A percentile compares a stretch with the other conserved stretches of the same genome.
Conservation (phyloP, 257 asterid species). For the Avicennia marina region DNA sequence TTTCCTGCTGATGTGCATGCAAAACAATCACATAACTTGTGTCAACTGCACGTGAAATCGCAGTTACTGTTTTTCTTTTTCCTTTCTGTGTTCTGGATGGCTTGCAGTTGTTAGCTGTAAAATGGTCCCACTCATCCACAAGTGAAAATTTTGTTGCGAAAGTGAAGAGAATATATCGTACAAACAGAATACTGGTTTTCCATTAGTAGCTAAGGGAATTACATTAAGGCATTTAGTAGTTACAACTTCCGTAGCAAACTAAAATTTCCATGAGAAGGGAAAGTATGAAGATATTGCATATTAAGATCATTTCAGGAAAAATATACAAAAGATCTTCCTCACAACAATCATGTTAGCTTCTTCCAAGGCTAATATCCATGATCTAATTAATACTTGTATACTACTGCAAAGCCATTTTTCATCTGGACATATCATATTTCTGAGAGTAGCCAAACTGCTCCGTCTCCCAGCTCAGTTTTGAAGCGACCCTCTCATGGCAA, state of each 20-base stretch:
- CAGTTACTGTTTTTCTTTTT: no score
- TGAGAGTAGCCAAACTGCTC: conserved; percentile 38
- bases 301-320: conserved; percentile 22
- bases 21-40: no score
- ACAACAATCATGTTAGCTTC: conserved; percentile 37
- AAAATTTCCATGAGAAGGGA: conserved; percentile 23
- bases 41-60: no score
- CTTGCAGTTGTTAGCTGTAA: no score
- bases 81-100: no score
- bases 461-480: conserved; percentile 50
- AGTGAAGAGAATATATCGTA: background rate
- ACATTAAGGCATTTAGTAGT: conserved; percentile 40
- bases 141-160: no score
- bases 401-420: conserved; percentile 19
- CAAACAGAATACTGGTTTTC: conserved; percentile 8
- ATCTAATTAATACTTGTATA: conserved; percentile 18
- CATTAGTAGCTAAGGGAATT: conserved; percentile 30
- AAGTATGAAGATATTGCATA: conserved; percentile 17
- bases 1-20: no score
- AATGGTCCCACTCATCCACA: no score
- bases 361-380: conserved; percentile 20
- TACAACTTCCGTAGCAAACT: conserved; percentile 49
- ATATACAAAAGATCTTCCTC: conserved; percentile 47
- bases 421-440: conserved; percentile 35
- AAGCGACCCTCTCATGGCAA: conserved; percentile 47